These are phyloP conservation scores for Trichoderma erinaceum DNA, from an alignment of 495 filamentous ascomycete genomes.

Conservation along the genomic window DNA sequence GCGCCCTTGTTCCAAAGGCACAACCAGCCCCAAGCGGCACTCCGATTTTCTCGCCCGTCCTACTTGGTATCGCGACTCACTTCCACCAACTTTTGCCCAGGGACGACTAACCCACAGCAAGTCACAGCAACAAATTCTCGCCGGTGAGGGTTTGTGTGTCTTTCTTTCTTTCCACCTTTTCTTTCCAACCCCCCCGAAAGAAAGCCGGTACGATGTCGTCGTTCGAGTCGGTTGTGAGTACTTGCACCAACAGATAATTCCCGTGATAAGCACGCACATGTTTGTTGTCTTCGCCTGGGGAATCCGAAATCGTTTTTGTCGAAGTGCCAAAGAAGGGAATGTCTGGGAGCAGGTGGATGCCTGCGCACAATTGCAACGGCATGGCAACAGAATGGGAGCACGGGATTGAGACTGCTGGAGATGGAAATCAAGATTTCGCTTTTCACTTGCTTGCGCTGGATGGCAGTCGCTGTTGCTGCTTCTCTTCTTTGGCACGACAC, in stretches of 20 bases:
- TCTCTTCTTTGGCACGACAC: background rate
- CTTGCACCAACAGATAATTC: conserved; percentile 15
- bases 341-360: background rate
- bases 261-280: background rate
- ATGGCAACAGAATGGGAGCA: background rate
- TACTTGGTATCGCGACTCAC: conserved; percentile 23
- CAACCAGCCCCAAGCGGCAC: conserved; percentile 21
- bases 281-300: conserved; percentile 8
- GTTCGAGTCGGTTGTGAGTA: conserved; percentile 94
- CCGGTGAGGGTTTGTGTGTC: conserved; percentile 13
- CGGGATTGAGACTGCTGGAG: background rate
- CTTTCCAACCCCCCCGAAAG: conserved; percentile 28
- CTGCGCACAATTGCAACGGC: background rate
- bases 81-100: conserved; percentile 24
- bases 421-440: background rate
- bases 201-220: conserved; percentile 80
- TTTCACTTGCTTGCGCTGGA: background rate
- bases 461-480: conserved; percentile 8
- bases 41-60: conserved; percentile 15
- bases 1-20: conserved; percentile 11
- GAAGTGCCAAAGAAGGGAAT: background rate
- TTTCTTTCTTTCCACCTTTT: conserved; percentile 29
- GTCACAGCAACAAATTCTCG: conserved; percentile 12
- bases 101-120: conserved; percentile 32
- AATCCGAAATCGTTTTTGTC: background rate